Evolutionary conservation across 2,329 filamentous ascomycete genomes (phyloP), one percentile per base, ranked within the genome.

Genomic region (Pyrenophora graminea): DNA sequence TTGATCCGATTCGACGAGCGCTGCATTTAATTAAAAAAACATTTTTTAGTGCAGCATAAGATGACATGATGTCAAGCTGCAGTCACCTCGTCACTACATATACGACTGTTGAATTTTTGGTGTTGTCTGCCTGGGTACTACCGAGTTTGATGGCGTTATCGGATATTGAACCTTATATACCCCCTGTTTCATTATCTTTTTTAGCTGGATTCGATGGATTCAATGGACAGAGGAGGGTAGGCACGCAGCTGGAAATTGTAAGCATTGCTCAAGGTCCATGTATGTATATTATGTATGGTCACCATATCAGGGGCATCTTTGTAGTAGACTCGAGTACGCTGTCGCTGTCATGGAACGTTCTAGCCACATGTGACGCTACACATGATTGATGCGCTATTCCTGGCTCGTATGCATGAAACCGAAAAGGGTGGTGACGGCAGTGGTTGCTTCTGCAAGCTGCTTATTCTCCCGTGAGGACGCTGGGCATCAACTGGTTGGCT

Each of bases 111-210:
- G n/a, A 2, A 19, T 12, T 33, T 33, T 13, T 15, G 39, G 25
- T 25, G 39, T 41, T 41, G 19, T 30, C 47, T 46, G 33, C 6
- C 15, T n/a, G 2, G 4, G 27, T 45, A 23, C 21, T 18, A 37
- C 33, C 18, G 42, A 19, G 10, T 13, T 39, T 12, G 10, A 38
- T 46, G 32, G 43, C 38, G 27, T 39, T 10, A 9, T 47, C 34
- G 21, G 30, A 36, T 25, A 25, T 42, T 27, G 25, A 15, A 32
- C 40, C 33, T 27, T 15, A 32, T 48, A 48, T 52, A 42, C 39
- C 33, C 45, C 3, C 6, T 21, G 41, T 30, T 34, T 18, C n/a
- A 2, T 21, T 2, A 6, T 27, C 1, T 27, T 23, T 33, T 39
- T 31, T 9, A 17, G 21, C n/a, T 13, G 30, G 10, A 12, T 12